Evolutionary conservation across 2,329 filamentous ascomycete species (phyloP).

Genomic region (Monilinia vaccinii-corymbosi): DNA sequence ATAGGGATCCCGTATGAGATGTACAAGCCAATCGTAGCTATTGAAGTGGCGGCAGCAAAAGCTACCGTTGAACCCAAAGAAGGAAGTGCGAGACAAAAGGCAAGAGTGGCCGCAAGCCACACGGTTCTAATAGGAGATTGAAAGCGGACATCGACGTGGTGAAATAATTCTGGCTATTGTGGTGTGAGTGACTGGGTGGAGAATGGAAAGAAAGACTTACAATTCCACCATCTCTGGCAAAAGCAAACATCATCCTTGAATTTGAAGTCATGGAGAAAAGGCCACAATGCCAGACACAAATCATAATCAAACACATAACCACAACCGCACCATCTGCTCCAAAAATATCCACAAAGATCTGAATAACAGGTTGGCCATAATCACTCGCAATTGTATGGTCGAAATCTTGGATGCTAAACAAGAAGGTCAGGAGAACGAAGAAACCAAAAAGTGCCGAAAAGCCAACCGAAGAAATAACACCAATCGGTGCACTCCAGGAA

Average conservation of each 20-base stretch:
- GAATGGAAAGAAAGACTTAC: conserved; percentile 18
- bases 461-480: conserved; percentile 46
- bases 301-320: conserved; percentile 45
- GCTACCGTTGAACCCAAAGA: conserved; percentile 46
- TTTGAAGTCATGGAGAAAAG: conserved; percentile 49
- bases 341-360: conserved; percentile 49
- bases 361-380: conserved; percentile 45
- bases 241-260: conserved; percentile 51
- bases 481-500: conserved; percentile 47
- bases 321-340: conserved; percentile 46
- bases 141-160: conserved; percentile 42
- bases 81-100: conserved; percentile 46
- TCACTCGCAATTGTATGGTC: conserved; percentile 36
- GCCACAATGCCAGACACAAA: conserved; percentile 54
- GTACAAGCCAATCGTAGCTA: conserved; percentile 49
- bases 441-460: conserved; percentile 50
- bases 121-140: conserved; percentile 42
- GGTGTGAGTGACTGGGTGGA: neutral
- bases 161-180: conserved; percentile 40
- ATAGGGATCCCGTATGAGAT: conserved; percentile 50
- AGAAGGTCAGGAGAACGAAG: conserved; percentile 46
- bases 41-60: conserved; percentile 48
- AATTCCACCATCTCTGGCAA: conserved; percentile 46
- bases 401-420: conserved; percentile 52
- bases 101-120: conserved; percentile 44